Evolutionary conservation across 2,329 filamentous ascomycete genomes (phyloP).

Genomic region (Periconia digitata): DNA sequence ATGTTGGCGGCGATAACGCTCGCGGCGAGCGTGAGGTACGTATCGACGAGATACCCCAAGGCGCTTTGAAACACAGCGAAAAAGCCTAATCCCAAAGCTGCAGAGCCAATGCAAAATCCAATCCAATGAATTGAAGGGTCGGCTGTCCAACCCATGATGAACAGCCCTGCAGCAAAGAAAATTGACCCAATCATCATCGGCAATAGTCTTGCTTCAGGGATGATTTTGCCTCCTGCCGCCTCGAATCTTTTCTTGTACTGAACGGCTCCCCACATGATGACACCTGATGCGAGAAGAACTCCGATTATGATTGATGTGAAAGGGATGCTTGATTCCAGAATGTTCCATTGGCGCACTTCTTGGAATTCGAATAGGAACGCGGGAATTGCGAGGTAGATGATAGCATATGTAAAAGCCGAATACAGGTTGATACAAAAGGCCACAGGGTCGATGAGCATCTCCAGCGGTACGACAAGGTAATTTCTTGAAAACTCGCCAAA

Average conservation of each 20-base stretch:
- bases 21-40: conserved; percentile 42
- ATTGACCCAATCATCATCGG: conserved; percentile 65
- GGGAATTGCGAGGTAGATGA: conserved; percentile 58
- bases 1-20: conserved; percentile 49
- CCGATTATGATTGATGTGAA: conserved; percentile 65
- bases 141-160: conserved; percentile 62
- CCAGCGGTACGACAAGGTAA: conserved; percentile 65
- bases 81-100: conserved; percentile 69
- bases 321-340: conserved; percentile 58
- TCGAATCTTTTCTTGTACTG: conserved; percentile 58
- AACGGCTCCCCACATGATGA: conserved; percentile 63
- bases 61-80: conserved; percentile 78
- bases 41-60: conserved; percentile 77
- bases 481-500: conserved; percentile 61
- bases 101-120: conserved; percentile 54
- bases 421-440: conserved; percentile 68
- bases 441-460: conserved; percentile 67
- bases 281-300: conserved; percentile 55
- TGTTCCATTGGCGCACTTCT: conserved; percentile 61
- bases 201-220: conserved; percentile 60
- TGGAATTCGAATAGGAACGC: conserved; percentile 69
- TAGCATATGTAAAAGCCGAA: conserved; percentile 65
- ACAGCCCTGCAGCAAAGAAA: conserved; percentile 58
- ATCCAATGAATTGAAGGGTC: conserved; percentile 52
- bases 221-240: conserved; percentile 48